Evolutionary conservation across 805 yeast genomes (phyloP).

Genomic region (Ogataea parapolymorpha): DNA sequence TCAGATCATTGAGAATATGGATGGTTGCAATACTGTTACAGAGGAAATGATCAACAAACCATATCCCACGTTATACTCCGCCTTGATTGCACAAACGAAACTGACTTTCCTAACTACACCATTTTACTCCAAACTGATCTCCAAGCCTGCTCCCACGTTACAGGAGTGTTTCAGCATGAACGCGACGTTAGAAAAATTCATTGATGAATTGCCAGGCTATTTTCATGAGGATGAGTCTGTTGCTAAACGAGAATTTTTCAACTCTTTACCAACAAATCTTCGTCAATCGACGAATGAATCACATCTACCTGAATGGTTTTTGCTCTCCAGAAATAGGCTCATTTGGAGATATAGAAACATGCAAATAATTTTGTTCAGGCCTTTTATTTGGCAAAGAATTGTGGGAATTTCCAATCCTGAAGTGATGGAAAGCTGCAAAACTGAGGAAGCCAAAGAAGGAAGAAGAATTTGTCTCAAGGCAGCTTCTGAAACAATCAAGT

Average conservation of each 20-base stretch:
- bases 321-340: conserved; percentile 49
- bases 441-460: conserved; percentile 47
- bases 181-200: conserved; percentile 39
- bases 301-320: conserved; percentile 48
- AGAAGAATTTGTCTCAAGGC: conserved; percentile 47
- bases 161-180: conserved; percentile 50
- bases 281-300: conserved; percentile 17
- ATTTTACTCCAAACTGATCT: conserved; percentile 45
- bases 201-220: conserved; percentile 43
- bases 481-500: conserved; percentile 50
- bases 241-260: conserved; percentile 25
- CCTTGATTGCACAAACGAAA: conserved; percentile 52
- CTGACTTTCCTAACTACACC: conserved; percentile 46
- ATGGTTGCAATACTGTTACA: conserved; percentile 11
- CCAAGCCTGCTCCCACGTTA: conserved; percentile 46
- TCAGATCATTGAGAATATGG: conserved; percentile 23
- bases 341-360: conserved; percentile 59
- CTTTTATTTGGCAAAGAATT: conserved; percentile 54
- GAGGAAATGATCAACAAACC: conserved; percentile 26
- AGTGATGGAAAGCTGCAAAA: conserved; percentile 31
- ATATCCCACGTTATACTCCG: conserved; percentile 57
- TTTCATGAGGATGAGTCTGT: conserved; percentile 41
- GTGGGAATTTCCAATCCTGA: conserved; percentile 36
- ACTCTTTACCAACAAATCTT: conserved; percentile 20
- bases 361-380: conserved; percentile 52